Percentiles rank a stretch among this genome's conserved stretches.
These are phyloP conservation scores for Linnemannia elongata DNA, from an alignment of 192 early-diverging fungal genomes.

Conservation along the genomic window DNA sequence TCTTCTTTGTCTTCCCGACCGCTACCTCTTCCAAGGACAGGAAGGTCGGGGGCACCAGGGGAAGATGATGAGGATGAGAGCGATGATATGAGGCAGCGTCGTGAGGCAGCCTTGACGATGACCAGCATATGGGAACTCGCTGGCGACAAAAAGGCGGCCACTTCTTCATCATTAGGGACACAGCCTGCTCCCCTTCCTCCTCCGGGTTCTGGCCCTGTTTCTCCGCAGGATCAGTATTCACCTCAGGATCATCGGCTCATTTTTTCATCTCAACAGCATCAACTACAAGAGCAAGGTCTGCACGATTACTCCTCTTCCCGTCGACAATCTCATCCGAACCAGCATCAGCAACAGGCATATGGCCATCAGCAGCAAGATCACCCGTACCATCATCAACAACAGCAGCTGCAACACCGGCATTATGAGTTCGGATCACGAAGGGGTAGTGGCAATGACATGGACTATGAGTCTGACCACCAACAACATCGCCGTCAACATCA, in stretches of 20 bases:
- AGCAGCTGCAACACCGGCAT: background rate
- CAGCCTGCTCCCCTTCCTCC: background rate
- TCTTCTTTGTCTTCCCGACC: background rate
- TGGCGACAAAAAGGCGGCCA: background rate
- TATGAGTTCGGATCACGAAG: background rate
- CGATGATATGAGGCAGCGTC: slow-evolving; percentile 11
- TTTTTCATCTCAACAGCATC: background rate
- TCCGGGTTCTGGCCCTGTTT: background rate
- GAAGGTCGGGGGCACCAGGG: background rate
- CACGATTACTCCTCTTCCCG: background rate
- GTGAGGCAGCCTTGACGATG: slow-evolving; percentile 30
- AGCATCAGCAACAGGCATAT: background rate
- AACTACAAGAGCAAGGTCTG: background rate
- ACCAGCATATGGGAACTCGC: slow-evolving; percentile 20
- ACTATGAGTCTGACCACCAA: background rate
- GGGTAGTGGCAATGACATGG: background rate
- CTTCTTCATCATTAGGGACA: background rate
- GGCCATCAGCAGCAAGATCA: background rate
- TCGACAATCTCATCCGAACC: background rate
- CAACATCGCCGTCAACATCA: background rate
- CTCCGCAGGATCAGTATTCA: background rate
- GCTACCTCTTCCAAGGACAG: background rate
- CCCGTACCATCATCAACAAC: background rate
- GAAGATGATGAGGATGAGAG: background rate
- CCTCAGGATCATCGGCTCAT: background rate